phyloP scores from a whole-genome alignment of 2,329 filamentous ascomycete genomes.

The Colletotrichum orchidophilum region DNA sequence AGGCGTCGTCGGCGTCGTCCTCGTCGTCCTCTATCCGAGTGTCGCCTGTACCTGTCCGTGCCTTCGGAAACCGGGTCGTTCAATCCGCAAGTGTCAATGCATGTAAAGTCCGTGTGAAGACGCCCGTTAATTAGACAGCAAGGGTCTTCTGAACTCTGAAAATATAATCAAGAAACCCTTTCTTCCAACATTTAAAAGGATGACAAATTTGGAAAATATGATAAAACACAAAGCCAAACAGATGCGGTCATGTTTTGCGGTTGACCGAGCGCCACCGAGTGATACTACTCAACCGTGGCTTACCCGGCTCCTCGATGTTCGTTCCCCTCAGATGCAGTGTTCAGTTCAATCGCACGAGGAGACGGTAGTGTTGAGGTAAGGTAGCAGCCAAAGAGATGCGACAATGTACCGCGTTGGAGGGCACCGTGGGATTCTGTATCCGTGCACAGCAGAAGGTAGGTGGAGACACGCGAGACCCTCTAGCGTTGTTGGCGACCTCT shows the following conservation, averaged over 20 bases:
- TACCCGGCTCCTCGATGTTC: not conserved
- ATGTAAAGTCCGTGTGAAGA: not conserved
- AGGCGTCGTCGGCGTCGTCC: not conserved
- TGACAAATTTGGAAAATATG: not conserved
- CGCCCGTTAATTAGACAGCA: not conserved
- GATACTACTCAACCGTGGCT: not conserved
- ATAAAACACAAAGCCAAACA: not conserved
- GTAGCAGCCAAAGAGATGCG: too few species aligned
- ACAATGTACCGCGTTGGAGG: not conserved
- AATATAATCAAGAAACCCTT: not conserved
- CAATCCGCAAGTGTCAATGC: not conserved
- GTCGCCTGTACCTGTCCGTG: not conserved
- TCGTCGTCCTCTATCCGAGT: not conserved
- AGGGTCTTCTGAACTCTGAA: not conserved
- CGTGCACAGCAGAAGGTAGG: not conserved
- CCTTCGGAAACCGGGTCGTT: not conserved
- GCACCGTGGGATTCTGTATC: not conserved
- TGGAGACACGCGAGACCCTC: not conserved
- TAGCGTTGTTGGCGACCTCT: not conserved
- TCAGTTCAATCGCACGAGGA: not conserved
- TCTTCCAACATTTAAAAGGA: not conserved
- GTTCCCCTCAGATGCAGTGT: not conserved
- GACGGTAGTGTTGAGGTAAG: not conserved
- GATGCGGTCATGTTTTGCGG: not conserved
- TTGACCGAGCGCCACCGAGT: not conserved